Evolutionary conservation across 306 rosid species (phyloP), one percentile per base, ranked within the genome.

Genomic region (Sesbania bispinosa): DNA sequence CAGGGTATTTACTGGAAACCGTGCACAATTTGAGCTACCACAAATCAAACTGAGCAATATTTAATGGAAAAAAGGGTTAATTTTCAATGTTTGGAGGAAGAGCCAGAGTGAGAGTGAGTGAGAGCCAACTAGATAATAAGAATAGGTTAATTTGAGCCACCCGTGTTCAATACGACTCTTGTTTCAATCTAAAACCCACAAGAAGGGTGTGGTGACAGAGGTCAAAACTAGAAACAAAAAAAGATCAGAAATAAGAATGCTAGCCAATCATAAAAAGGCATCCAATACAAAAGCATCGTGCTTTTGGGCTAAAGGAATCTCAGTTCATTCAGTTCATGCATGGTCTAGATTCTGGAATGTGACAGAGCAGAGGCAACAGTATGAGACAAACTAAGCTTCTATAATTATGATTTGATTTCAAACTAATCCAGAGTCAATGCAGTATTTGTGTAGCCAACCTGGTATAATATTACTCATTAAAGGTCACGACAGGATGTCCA

Each of bases 271-370:
- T 35, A 43, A 41, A 45, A 3, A 5, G 33, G 6, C 77, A 75
- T 41, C 57, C 41, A 70, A 65, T 32, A 46, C 53, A 32, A 20
- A 41, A 71, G 19, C 36, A 59, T 79, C 46, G 32, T 73, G 72
- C 10, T 79, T 79, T 41, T 38, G 32, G 19, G 67, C 75, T 30
- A 80, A 75, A 43, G 36, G 52, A 41, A 54, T 78, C 62, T 55
- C 3, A 38, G 48, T 23, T 39, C 30, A 38, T 7, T n/a, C n/a
- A n/a, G n/a, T n/a, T n/a, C n/a, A n/a, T n/a, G 24, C 74, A 73
- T 55, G 38, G 29, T 51, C 20, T 47, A 62, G 75, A 76, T 74
- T 60, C 26, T 60, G 59, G 62, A 82, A 57, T 69, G 80, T 36
- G 72, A 63, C 81, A 35, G 20, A 57, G 61, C n/a, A n/a, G n/a